Conservation (phyloP, 192 early-diverging fungal species). For the Coemansia sp. region DNA sequence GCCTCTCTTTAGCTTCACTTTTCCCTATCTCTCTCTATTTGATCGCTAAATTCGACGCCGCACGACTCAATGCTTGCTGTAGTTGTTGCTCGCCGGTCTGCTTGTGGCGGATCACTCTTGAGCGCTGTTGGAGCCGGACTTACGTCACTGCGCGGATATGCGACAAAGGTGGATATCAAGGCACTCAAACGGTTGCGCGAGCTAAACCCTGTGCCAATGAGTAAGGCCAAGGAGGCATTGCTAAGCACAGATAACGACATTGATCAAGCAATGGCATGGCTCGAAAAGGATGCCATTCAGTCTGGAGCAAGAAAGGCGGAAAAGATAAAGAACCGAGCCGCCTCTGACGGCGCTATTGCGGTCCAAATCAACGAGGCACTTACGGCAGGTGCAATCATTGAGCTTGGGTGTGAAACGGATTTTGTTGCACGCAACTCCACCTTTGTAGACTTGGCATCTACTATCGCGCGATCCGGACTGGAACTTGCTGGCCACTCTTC, state of each 20-base stretch:
- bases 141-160: slow-evolving; percentile 16
- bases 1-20: background rate
- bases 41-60: background rate
- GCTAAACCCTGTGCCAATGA: slow-evolving; percentile 75
- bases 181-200: slow-evolving; percentile 74
- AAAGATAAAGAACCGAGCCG: slow-evolving; percentile 76
- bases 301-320: slow-evolving; percentile 76
- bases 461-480: slow-evolving; percentile 24
- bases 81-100: background rate
- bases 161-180: slow-evolving; percentile 56
- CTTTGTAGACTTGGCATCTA: slow-evolving; percentile 70
- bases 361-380: slow-evolving; percentile 50
- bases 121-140: background rate
- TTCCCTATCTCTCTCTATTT: background rate
- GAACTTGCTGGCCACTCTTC: background rate
- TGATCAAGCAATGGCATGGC: slow-evolving; percentile 76
- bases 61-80: background rate
- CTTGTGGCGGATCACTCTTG: background rate
- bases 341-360: slow-evolving; percentile 72
- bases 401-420: slow-evolving; percentile 89
- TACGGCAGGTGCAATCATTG: slow-evolving; percentile 63
- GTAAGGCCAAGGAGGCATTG: slow-evolving; percentile 88
- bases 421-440: slow-evolving; percentile 86
- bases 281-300: slow-evolving; percentile 69
- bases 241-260: slow-evolving; percentile 69